These are phyloP conservation scores for Ottelia alismoides DNA, from an alignment of 106 monocot genomes.

Conservation along the genomic window DNA sequence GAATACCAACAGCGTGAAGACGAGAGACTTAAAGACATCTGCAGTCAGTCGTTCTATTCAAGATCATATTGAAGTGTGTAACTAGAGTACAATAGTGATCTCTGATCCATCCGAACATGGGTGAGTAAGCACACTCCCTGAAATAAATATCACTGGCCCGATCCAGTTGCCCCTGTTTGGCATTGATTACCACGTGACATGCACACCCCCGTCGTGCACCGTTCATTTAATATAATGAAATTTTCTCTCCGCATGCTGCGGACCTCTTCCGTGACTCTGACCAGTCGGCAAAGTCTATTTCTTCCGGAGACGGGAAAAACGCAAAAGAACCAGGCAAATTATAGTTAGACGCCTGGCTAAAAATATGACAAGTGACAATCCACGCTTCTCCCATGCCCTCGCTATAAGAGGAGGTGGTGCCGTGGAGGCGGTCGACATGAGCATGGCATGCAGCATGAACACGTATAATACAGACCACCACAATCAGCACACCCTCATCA, in stretches of 20 bases:
- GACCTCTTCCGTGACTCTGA: neutral
- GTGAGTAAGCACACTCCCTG: too few relatives aligned
- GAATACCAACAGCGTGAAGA: too few relatives aligned
- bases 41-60: too few relatives aligned
- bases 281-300: too few relatives aligned
- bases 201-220: constrained; percentile 1
- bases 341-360: too few relatives aligned
- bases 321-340: neutral
- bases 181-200: constrained; percentile 8
- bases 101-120: too few relatives aligned
- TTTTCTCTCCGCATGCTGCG: neutral
- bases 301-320: too few relatives aligned
- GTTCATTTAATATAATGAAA: neutral
- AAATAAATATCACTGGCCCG: constrained; percentile 2
- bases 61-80: too few relatives aligned
- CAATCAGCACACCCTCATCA: neutral
- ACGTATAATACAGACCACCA: constrained; percentile 7
- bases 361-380: too few relatives aligned
- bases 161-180: constrained; percentile 4
- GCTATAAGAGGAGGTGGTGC: neutral
- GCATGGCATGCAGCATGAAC: constrained; percentile 9
- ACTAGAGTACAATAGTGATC: too few relatives aligned
- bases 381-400: too few relatives aligned
- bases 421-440: neutral
- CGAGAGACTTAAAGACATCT: too few relatives aligned